Conservation (phyloP, 108 stramenopile genomes). For the Cyclotella choctawhatcheeana region DNA sequence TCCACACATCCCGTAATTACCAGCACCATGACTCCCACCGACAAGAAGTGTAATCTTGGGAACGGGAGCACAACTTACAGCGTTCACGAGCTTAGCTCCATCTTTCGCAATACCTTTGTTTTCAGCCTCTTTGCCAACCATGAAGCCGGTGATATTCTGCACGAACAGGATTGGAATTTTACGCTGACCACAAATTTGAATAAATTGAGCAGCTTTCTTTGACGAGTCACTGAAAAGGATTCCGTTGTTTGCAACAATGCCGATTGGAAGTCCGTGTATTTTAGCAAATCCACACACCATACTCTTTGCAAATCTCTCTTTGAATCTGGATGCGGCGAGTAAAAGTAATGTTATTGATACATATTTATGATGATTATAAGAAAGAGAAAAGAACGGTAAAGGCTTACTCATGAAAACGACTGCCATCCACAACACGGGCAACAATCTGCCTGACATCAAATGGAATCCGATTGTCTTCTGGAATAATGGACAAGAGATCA, state of each 20-base stretch:
- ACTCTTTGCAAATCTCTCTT: constrained; percentile 93
- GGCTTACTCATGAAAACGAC: constrained; percentile 91
- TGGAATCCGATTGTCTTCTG: constrained; percentile 91
- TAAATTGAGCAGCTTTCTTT: constrained; percentile 96
- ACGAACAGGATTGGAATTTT: constrained; percentile 95
- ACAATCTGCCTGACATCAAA: constrained; percentile 95
- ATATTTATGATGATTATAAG: not conserved
- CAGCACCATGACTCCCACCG: constrained; percentile 88
- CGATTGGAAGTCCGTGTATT: constrained; percentile 92
- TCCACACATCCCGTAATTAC: constrained; percentile 99
- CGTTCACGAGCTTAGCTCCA: constrained; percentile 95
- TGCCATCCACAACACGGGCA: constrained; percentile 94
- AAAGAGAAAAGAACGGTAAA: not conserved
- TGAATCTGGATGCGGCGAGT: constrained; percentile 67
- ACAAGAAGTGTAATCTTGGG: constrained; percentile 97
- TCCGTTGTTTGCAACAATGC: constrained; percentile 98
- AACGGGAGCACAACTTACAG: constrained; percentile 94
- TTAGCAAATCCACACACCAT: constrained; percentile 96
- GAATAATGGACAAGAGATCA: constrained; percentile 93
- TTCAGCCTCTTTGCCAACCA: constrained; percentile 97
- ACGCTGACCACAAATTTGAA: constrained; percentile 97
- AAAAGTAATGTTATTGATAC: not conserved
- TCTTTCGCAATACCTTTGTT: constrained; percentile 97
- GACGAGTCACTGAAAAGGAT: constrained; percentile 85
- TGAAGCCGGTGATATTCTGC: constrained; percentile 99